Conservation (phyloP, 1,284 basidiomycete genomes). For the Papiliotrema laurentii region DNA sequence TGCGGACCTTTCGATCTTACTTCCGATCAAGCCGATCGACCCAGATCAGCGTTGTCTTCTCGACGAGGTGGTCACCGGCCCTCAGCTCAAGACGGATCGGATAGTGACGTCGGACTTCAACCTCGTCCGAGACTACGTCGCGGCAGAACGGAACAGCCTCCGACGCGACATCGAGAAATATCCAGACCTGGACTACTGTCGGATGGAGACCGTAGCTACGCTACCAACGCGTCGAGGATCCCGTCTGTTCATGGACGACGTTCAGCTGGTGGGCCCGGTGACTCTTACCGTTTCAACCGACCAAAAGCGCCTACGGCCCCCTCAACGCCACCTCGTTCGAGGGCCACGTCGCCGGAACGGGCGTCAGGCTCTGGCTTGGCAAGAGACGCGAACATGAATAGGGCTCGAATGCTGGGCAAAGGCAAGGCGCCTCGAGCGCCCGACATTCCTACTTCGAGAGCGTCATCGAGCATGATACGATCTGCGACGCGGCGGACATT, state of each 20-base stretch:
- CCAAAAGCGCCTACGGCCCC: conserved; percentile 3
- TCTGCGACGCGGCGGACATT: conserved; percentile 22
- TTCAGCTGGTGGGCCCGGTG: conserved; percentile 7
- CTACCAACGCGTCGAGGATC: conserved; percentile 62
- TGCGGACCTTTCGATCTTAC: conserved; percentile 1
- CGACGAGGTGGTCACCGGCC: conserved; percentile 13
- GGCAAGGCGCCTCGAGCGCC: conserved; percentile 31
- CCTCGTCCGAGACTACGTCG: conserved; percentile 33
- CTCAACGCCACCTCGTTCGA: conserved; percentile 13
- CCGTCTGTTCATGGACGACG: conserved; percentile 13
- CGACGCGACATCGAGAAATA: conserved; percentile 21
- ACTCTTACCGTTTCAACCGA: conserved; percentile 8
- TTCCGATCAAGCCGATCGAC: conserved; percentile 13
- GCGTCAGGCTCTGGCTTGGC: background rate
- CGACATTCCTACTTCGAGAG: conserved; percentile 14
- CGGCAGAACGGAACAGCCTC: conserved; percentile 38
- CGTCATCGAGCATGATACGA: conserved; percentile 11
- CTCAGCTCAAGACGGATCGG: conserved; percentile 28
- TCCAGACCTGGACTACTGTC: conserved; percentile 52
- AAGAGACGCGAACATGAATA: conserved; percentile 12
- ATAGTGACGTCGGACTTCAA: conserved; percentile 41
- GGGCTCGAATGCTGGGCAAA: conserved; percentile 35
- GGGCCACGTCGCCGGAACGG: conserved; percentile 8
- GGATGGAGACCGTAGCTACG: conserved; percentile 83
- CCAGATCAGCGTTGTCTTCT: conserved; percentile 20